Conservation (phyloP, 345 rosid genomes). For the Eucalyptus victrix region DNA sequence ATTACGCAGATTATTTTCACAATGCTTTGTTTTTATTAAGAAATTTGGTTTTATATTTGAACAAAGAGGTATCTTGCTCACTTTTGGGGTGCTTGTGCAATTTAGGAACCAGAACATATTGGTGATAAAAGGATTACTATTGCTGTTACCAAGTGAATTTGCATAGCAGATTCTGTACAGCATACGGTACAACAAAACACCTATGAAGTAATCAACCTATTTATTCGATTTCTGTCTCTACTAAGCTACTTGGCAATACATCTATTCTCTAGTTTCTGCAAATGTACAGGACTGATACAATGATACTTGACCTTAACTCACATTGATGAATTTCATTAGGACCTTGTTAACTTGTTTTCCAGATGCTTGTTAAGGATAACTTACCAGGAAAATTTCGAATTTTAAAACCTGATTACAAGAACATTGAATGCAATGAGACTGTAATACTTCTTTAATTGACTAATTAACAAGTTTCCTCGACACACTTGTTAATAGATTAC, state of each 20-base stretch:
- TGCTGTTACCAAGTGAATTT: neutral
- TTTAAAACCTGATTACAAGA: too few relatives aligned
- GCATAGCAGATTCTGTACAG: neutral
- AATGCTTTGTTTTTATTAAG: neutral
- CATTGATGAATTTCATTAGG: neutral
- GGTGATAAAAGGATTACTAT: neutral
- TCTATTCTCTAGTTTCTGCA: neutral
- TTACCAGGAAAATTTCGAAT: too few relatives aligned
- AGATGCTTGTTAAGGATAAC: too few relatives aligned
- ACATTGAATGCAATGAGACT: too few relatives aligned
- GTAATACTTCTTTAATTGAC: too few relatives aligned
- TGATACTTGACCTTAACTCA: neutral
- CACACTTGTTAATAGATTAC: too few relatives aligned
- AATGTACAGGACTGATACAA: neutral
- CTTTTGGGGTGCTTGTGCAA: neutral
- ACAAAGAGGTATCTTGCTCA: neutral
- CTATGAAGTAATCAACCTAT: too few relatives aligned
- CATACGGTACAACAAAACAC: too few relatives aligned
- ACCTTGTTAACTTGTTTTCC: too few relatives aligned
- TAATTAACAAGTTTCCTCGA: too few relatives aligned
- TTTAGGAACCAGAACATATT: neutral
- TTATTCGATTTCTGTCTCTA: neutral
- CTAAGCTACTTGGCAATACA: neutral
- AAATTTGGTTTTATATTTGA: neutral
- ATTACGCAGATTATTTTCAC: too few relatives aligned